Percentiles rank a stretch among this genome's conserved stretches.
phyloP scores from a whole-genome alignment of 2,329 filamentous ascomycete species.

The Phyllosticta paracitricarpa region DNA sequence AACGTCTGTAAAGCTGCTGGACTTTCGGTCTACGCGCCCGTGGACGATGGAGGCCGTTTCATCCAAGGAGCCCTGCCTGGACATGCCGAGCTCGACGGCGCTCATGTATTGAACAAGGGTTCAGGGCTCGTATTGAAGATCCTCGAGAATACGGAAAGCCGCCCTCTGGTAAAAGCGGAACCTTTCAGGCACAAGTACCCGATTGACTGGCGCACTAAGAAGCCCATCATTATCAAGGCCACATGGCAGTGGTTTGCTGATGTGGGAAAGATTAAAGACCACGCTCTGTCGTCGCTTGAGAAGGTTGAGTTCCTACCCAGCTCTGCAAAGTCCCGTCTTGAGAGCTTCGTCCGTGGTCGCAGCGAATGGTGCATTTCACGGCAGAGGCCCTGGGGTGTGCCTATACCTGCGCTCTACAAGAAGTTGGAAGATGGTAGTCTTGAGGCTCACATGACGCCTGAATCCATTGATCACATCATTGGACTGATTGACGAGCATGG shows the following conservation, averaged over 20 bases:
- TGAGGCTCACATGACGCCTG: conserved; percentile 65
- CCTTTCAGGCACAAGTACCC: conserved; percentile 72
- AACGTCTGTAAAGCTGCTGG: conserved; percentile 62
- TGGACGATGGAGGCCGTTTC: conserved; percentile 73
- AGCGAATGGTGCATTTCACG: conserved; percentile 98
- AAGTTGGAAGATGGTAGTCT: conserved; percentile 49
- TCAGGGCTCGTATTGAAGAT: conserved; percentile 59
- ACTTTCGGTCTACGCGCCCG: conserved; percentile 67
- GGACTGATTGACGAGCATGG: conserved; percentile 64
- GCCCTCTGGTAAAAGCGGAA: conserved; percentile 2
- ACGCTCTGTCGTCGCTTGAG: conserved; percentile 59
- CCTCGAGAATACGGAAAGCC: conserved; percentile 34
- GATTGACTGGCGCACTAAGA: conserved; percentile 94
- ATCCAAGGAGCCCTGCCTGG: conserved; percentile 69
- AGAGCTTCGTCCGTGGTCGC: conserved; percentile 76
- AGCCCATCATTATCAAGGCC: conserved; percentile 80
- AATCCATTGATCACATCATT: conserved; percentile 78
- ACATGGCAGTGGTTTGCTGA: conserved; percentile 98
- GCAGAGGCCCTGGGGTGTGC: conserved; percentile 92
- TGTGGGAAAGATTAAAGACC: conserved; percentile 68
- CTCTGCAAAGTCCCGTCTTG: conserved; percentile 60
- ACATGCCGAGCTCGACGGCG: conserved; percentile 58
- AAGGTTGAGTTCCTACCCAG: conserved; percentile 71
- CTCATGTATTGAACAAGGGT: conserved; percentile 62
- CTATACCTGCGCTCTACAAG: conserved; percentile 77